phyloP scores from a whole-genome alignment of 1,284 basidiomycete species.

The Ceratobasidium papillatum region DNA sequence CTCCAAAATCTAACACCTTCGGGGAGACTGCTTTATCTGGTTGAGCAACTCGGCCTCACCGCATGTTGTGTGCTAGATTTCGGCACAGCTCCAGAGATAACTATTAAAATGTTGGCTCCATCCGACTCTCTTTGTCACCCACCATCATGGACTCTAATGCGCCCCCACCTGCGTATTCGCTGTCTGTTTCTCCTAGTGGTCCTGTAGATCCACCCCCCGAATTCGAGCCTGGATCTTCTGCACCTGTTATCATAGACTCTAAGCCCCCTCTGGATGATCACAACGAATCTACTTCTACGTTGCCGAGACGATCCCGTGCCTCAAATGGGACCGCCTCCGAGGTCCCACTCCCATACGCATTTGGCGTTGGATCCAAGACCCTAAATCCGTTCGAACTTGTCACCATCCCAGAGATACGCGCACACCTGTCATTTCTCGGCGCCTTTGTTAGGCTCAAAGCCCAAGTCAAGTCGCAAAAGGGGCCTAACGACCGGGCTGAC shows the following conservation, averaged over 20 bases:
- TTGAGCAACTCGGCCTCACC: neutral
- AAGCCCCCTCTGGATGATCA: neutral
- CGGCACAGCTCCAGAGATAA: too few species aligned
- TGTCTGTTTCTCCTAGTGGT: neutral
- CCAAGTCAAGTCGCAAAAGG: constrained; percentile 40
- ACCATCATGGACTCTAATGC: too few species aligned
- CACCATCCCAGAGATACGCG: constrained; percentile 40
- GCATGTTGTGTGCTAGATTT: too few species aligned
- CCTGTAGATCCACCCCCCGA: neutral
- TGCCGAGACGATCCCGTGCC: neutral
- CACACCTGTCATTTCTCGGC: constrained; percentile 44
- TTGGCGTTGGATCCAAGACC: constrained; percentile 34
- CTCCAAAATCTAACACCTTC: too few species aligned
- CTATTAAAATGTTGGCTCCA: too few species aligned
- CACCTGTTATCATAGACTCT: neutral
- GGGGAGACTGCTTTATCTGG: neutral
- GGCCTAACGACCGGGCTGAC: constrained; percentile 25
- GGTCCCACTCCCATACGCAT: constrained; percentile 5
- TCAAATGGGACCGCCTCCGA: constrained; percentile 1
- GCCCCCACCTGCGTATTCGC: neutral
- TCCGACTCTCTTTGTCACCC: too few species aligned
- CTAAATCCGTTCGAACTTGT: constrained; percentile 41
- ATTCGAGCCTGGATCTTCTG: neutral
- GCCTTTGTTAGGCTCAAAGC: constrained; percentile 42
- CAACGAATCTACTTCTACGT: neutral